These are phyloP conservation scores for Spergularia bocconei DNA, from an alignment of 148 eudicot species.

Conservation along the genomic window DNA sequence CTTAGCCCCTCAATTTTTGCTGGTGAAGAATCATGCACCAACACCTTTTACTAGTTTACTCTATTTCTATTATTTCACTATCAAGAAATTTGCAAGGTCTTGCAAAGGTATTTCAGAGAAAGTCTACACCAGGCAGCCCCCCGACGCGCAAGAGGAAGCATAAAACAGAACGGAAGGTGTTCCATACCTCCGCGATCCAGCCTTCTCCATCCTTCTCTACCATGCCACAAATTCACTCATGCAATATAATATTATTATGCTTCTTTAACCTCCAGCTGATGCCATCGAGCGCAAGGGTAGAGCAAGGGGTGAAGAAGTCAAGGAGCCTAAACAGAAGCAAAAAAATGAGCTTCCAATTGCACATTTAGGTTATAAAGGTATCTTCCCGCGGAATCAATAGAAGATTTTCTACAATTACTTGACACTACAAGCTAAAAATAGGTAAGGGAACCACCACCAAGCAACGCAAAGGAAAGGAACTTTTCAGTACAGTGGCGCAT, in stretches of 20 bases:
- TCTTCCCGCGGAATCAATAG: no score
- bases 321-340: neutral
- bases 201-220: constrained; percentile 1
- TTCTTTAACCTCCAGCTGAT: no score
- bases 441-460: no score
- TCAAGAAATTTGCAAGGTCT: neutral
- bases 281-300: neutral
- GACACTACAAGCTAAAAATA: no score
- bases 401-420: no score
- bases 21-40: neutral
- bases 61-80: neutral
- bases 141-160: neutral
- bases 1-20: neutral
- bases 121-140: neutral
- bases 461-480: no score
- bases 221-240: neutral
- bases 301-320: neutral
- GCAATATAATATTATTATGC: neutral
- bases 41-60: neutral
- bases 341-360: neutral
- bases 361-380: neutral
- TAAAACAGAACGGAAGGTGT: neutral
- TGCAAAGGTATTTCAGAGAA: neutral
- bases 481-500: no score
- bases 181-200: neutral